Evolutionary conservation across 2,329 filamentous ascomycete species (phyloP).

Genomic region (Cercospora sojina): DNA sequence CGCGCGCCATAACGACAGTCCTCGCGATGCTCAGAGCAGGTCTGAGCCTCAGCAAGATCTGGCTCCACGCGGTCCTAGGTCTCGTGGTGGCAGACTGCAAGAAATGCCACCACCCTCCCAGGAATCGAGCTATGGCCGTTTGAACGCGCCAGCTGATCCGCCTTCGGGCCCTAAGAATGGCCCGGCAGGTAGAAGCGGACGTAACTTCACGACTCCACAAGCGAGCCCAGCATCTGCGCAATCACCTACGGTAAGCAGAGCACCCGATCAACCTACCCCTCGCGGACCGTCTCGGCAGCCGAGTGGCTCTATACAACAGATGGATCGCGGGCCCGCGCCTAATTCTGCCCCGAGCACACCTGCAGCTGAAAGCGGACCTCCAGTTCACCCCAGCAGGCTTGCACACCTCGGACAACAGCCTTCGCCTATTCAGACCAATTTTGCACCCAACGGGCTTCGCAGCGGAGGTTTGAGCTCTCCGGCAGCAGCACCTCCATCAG

Average conservation of each 20-base stretch:
- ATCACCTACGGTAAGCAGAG: conserved; percentile 30
- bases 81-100: conserved; percentile 46
- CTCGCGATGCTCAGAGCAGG: conserved; percentile 27
- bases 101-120: conserved; percentile 41
- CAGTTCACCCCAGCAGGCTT: conserved; percentile 37
- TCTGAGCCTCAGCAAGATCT: conserved; percentile 39
- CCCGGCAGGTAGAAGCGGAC: conserved; percentile 40
- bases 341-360: conserved; percentile 33
- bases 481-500: conserved; percentile 33
- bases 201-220: conserved; percentile 41
- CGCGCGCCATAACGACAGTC: conserved; percentile 36
- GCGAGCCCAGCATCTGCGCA: conserved; percentile 27
- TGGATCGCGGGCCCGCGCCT: conserved; percentile 28
- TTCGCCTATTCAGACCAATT: conserved; percentile 31
- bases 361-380: conserved; percentile 26
- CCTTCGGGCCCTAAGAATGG: conserved; percentile 56
- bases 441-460: conserved; percentile 27
- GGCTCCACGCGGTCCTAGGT: conserved; percentile 56
- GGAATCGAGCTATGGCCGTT: conserved; percentile 51
- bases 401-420: conserved; percentile 28
- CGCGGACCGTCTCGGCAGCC: conserved; percentile 23
- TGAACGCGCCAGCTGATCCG: conserved; percentile 51
- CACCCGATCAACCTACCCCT: conserved; percentile 27
- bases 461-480: conserved; percentile 23
- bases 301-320: conserved; percentile 17